Evolutionary conservation across 768 basidiomycete species (phyloP).

Genomic region (Boletales sp.): DNA sequence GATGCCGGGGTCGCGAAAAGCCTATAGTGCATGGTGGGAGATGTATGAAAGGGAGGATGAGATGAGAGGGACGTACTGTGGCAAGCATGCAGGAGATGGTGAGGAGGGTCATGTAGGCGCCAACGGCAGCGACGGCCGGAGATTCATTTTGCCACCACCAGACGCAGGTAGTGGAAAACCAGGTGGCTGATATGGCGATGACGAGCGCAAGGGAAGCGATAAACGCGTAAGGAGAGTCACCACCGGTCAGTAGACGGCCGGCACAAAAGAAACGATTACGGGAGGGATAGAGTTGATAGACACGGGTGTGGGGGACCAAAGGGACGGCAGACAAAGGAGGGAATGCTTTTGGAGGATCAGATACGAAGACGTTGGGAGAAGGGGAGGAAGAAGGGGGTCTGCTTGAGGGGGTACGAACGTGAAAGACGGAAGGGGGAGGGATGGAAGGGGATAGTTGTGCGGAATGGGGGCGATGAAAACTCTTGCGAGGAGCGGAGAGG

Average conservation of each 20-base stretch:
- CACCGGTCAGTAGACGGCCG: constrained; percentile 77
- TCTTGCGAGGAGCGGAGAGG: constrained; percentile 1
- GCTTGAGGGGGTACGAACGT: constrained; percentile 24
- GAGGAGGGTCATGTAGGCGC: constrained; percentile 59
- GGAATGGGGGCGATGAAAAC: constrained; percentile 9
- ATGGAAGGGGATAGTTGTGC: constrained; percentile 4
- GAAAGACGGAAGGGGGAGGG: constrained; percentile 19
- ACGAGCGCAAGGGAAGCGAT: constrained; percentile 58
- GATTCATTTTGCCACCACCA: constrained; percentile 88
- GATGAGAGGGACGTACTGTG: constrained; percentile 48
- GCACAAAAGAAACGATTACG: constrained; percentile 71
- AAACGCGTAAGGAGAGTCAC: constrained; percentile 84
- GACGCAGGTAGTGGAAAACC: constrained; percentile 84
- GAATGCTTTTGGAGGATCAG: constrained; percentile 27
- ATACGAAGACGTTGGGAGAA: constrained; percentile 28
- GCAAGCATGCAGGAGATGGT: constrained; percentile 73
- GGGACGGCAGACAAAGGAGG: constrained; percentile 37
- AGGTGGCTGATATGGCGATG: constrained; percentile 68
- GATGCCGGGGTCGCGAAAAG: constrained; percentile 83
- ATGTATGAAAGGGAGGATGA: not conserved
- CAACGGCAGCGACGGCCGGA: constrained; percentile 64
- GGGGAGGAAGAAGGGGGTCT: constrained; percentile 21
- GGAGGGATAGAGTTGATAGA: constrained; percentile 65
- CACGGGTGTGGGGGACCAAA: constrained; percentile 36
- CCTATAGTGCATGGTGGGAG: constrained; percentile 37